Evolutionary conservation across 78 protist species (phyloP).

Genomic region (Mantamonas sphyraenae): DNA sequence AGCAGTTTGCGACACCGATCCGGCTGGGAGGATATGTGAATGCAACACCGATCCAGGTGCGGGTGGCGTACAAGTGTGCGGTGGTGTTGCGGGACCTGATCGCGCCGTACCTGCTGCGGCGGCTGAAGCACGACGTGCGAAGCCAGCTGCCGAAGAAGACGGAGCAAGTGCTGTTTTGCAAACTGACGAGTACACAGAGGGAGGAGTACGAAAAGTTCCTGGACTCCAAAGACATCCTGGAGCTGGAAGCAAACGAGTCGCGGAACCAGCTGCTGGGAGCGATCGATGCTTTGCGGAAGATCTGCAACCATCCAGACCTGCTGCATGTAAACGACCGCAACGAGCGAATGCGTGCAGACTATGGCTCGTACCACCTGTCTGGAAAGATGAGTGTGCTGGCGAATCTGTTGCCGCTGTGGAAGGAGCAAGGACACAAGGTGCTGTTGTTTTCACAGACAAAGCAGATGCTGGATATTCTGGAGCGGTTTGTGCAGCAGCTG

Average conservation of each 20-base stretch:
- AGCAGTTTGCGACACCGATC: constrained; percentile 79
- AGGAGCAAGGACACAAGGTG: constrained; percentile 58
- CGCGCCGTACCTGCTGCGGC: constrained; percentile 79
- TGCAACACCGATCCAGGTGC: constrained; percentile 50
- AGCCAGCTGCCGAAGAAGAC: constrained; percentile 69
- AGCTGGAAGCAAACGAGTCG: too few species aligned
- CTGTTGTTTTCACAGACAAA: constrained; percentile 87
- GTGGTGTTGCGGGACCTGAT: constrained; percentile 74
- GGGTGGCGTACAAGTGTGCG: constrained; percentile 75
- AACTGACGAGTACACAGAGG: constrained; percentile 73
- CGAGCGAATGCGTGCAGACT: not conserved
- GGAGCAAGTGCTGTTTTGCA: constrained; percentile 85
- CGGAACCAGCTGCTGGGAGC: too few species aligned
- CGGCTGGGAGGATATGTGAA: constrained; percentile 64
- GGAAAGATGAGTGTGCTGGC: constrained; percentile 73
- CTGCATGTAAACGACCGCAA: not conserved
- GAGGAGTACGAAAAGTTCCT: constrained; percentile 59
- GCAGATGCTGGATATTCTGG: constrained; percentile 88
- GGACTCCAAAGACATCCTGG: constrained; percentile 22
- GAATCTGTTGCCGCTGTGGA: constrained; percentile 73
- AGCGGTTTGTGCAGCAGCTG: constrained; percentile 12
- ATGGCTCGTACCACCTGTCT: constrained; percentile 12
- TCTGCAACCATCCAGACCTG: constrained; percentile 94
- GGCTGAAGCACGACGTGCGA: constrained; percentile 78
- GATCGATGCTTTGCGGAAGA: constrained; percentile 71